phyloP scores from a whole-genome alignment of 2,329 filamentous ascomycete genomes.

The Nemania sp. region DNA sequence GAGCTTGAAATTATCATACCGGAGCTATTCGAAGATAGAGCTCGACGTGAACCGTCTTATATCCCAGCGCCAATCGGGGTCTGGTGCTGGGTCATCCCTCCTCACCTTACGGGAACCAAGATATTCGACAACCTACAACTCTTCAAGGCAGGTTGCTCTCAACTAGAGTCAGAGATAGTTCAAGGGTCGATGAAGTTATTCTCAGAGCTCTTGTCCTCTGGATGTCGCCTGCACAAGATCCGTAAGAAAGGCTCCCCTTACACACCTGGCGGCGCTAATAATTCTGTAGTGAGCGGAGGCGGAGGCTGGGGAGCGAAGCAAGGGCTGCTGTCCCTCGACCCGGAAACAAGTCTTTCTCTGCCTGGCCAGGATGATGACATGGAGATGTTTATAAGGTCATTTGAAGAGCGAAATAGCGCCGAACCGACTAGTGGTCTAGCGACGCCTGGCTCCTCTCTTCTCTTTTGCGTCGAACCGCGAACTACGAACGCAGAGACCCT shows the following conservation, averaged over 20 bases:
- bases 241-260: conserved; percentile 42
- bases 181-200: conserved; percentile 38
- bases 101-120: conserved; percentile 31
- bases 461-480: conserved; percentile 62
- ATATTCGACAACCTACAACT: conserved; percentile 31
- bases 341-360: conserved; percentile 60
- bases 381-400: conserved; percentile 56
- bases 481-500: conserved; percentile 22
- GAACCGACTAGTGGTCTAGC: conserved; percentile 58
- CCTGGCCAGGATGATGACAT: conserved; percentile 58
- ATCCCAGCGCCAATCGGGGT: conserved; percentile 58
- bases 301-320: conserved; percentile 84
- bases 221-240: conserved; percentile 53
- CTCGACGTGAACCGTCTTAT: conserved; percentile 33
- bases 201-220: conserved; percentile 44
- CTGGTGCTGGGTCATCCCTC: conserved; percentile 73
- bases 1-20: conserved; percentile 72
- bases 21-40: conserved; percentile 54
- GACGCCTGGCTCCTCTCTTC: conserved; percentile 65
- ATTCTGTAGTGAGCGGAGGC: conserved; percentile 69
- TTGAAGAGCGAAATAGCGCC: conserved; percentile 44
- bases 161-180: conserved; percentile 36
- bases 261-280: conserved; percentile 29
- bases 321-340: conserved; percentile 78
- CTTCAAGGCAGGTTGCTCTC: conserved; percentile 31